Evolutionary conservation across 2,329 filamentous ascomycete genomes (phyloP), one percentile per base, ranked within the genome.

Genomic region (Keithomyces neogunnii): DNA sequence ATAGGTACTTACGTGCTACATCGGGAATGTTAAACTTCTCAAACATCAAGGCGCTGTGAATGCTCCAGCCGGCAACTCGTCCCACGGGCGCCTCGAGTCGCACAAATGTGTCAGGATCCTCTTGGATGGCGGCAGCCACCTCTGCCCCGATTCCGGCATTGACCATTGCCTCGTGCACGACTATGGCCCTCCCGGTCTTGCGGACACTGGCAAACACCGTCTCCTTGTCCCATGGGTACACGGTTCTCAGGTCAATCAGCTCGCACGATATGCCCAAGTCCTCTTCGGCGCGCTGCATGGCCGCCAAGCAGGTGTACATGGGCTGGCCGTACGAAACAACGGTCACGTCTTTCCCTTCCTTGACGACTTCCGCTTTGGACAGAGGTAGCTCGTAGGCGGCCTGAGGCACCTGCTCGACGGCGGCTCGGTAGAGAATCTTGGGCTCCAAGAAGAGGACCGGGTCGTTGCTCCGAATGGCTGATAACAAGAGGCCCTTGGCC

Each of bases 371-470:
- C 0, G 91, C 91, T 66, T 89, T 92, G 60, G 85, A 89, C 9
- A 96, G 75, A 0, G 90, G 89, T 11, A 96, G 77, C n/a, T 84
- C 82, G 66, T 93, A 96, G 3, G 87, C 73, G 28, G 82, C 85
- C 1, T 84, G 80, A 0, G 91, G 91, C 1, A 96, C 91, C 66
- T 96, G 88, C 68, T 96, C 91, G 31, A 95, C 88, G 0, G 91
- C 88, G 0, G 91, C 90, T 26, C 91, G 85, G 67, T 96, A 96
- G 10, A 96, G 74, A 45, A 93, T 88, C 72, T 96, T 96, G 44
- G 91, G 91, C 66, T 96, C 91, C 84, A 96, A 84, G 69, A 96
- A 95, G 49, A 96, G 75, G 55, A 92, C 89, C 0, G 91, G 91
- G 66, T 96, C 91, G 55, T 89, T 88, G 77, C 82, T 71, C 73